phyloP scores from a whole-genome alignment of 441 rosid species.

The Cnidoscolus chayamansa region DNA sequence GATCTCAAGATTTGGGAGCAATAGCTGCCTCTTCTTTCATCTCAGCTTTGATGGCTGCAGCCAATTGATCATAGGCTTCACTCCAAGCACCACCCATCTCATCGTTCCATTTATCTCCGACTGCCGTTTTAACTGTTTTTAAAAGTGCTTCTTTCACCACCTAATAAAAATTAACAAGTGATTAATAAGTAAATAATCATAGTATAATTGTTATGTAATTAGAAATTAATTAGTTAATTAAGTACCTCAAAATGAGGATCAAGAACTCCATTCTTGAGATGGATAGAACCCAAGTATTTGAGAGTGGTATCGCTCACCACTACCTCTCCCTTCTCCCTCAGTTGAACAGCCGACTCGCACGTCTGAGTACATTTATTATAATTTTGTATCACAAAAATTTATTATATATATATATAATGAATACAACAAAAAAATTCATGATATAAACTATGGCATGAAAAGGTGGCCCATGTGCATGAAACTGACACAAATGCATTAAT shows the following conservation, averaged over 20 bases:
- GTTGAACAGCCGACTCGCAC: slow-evolving; percentile 57
- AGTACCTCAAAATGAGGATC: slow-evolving; percentile 54
- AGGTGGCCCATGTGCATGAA: no score
- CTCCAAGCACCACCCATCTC: slow-evolving; percentile 47
- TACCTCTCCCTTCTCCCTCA: slow-evolving; percentile 49
- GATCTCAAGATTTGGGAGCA: background rate
- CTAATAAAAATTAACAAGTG: slow-evolving; percentile 16
- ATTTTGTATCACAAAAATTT: no score
- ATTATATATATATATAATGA: no score
- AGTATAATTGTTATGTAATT: background rate
- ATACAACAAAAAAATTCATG: no score
- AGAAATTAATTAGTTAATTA: background rate
- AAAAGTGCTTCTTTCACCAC: slow-evolving; percentile 61
- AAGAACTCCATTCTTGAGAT: slow-evolving; percentile 49
- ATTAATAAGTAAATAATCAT: no score
- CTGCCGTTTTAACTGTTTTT: slow-evolving; percentile 43
- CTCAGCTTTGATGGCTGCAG: slow-evolving; percentile 50
- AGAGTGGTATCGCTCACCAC: slow-evolving; percentile 45
- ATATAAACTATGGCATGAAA: no score
- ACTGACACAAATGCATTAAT: no score
- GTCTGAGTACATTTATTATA: slow-evolving; percentile 25
- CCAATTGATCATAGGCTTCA: slow-evolving; percentile 56
- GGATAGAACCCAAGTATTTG: slow-evolving; percentile 54
- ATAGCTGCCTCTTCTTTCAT: slow-evolving; percentile 38
- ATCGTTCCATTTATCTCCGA: slow-evolving; percentile 51